Base-by-base conservation (phyloP, 169 alveolate genomes). In the Cyclospora cayetanensis region DNA sequence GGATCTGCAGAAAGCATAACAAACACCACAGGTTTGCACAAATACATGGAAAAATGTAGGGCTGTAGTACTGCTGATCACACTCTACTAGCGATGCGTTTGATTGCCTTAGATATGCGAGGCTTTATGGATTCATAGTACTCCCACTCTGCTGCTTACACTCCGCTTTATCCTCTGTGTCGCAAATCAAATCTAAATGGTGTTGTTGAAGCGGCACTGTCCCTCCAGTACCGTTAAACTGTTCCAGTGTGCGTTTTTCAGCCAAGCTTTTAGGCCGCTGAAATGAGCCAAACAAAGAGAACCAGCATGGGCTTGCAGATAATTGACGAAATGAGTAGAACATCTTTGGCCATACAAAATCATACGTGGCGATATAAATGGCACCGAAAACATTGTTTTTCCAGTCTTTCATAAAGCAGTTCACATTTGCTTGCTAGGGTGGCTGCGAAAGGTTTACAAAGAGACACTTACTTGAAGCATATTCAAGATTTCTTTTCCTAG, bases 171-270 rank as follows among this genome's bases (percentile, higher is more conserved):
- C 87, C 4, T 34, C 52, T 31, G 53, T 20, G 9, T 87, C 92
- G 65, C 92, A 87, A 43, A 70, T 42, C 37, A 87, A 65, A 55
- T 87, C 92, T 18, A 87, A 39, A 53, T 87, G 87, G 35, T 87
- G 82, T 43, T 76, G 46, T 25, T 68, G 80, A 31, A 63, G 55
- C 22, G 86, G 92, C 4, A 50, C 79, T 11, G 55, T 70, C 11
- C 63, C 87, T 25, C 92, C 87, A 42, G 43, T 87, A 43, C 92
- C 92, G 2, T 65, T 77, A 34, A 87, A 34, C 43, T 76, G 92
- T 34, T 87, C 92, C 80, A 87, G 11, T 46, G 82, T 79, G 92
- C 50, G 87, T 87, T 87, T 53, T 46, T 87, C 72, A 63, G 83
- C 87, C 70, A 79, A 52, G n/a, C 20, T 4, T 34, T 41, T 46